Conservation (phyloP, 148 eudicot genomes). For the Camellia sinensis region DNA sequence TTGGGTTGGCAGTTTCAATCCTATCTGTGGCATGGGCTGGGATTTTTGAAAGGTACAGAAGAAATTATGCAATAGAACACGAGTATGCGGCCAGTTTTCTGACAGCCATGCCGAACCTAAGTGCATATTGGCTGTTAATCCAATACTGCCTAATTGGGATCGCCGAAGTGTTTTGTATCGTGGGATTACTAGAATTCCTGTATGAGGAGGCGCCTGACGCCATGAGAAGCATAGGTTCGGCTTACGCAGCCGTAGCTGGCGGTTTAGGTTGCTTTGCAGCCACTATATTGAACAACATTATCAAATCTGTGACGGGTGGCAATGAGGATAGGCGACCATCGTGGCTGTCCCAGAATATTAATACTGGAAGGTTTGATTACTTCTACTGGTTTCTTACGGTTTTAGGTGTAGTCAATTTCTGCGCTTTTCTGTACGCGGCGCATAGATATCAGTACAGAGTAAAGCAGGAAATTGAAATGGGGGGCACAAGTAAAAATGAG, state of each 20-base stretch:
- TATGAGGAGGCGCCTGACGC: conserved; percentile 95
- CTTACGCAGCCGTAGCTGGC: conserved; percentile 90
- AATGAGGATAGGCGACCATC: conserved; percentile 35
- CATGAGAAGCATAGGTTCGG: conserved; percentile 91
- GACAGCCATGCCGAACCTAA: conserved; percentile 63
- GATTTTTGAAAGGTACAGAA: conserved; percentile 72
- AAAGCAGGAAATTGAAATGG: conserved; percentile 26
- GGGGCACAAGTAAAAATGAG: conserved; percentile 10
- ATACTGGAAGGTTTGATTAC: conserved; percentile 75
- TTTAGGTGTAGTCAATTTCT: conserved; percentile 63
- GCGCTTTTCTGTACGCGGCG: conserved; percentile 58
- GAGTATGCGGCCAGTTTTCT: conserved; percentile 61
- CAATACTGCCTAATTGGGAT: conserved; percentile 85
- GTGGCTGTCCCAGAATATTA: conserved; percentile 92
- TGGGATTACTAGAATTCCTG: conserved; percentile 79
- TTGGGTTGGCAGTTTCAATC: conserved; percentile 78
- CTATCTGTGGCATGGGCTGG: conserved; percentile 82
- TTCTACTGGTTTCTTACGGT: conserved; percentile 80
- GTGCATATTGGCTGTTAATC: conserved; percentile 84
- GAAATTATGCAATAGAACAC: conserved; percentile 61
- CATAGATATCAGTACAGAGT: conserved; percentile 54
- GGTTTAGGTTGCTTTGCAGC: conserved; percentile 91
- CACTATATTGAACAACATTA: conserved; percentile 57
- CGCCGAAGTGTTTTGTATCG: conserved; percentile 92
- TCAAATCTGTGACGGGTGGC: conserved; percentile 52